These are phyloP conservation scores for Rubus idaeus DNA, from an alignment of 306 rosid genomes.

Conservation along the genomic window DNA sequence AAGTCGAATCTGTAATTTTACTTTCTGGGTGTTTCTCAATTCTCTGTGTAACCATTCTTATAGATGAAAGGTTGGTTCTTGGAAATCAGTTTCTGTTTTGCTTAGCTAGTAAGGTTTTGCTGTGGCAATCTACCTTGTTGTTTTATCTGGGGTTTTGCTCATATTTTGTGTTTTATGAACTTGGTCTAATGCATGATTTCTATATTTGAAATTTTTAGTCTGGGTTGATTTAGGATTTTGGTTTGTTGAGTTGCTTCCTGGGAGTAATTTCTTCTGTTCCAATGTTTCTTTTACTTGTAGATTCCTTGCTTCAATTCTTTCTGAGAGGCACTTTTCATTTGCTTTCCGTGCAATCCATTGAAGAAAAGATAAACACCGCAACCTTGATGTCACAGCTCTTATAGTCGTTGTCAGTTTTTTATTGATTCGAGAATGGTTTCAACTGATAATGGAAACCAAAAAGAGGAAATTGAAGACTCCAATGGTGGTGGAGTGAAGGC, in stretches of 20 bases:
- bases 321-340: neutral
- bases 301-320: conserved; percentile 20
- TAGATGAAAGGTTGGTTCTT: conserved; percentile 16
- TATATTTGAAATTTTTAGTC: neutral
- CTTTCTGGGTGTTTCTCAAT: neutral
- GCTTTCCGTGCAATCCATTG: neutral
- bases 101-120: neutral
- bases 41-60: neutral
- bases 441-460: conserved; percentile 42
- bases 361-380: conserved; percentile 5
- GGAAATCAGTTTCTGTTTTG: conserved; percentile 3
- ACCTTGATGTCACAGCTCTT: conserved; percentile 25
- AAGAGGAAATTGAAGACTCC: conserved; percentile 54
- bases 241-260: conserved; percentile 10
- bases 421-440: conserved; percentile 46
- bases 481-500: conserved; percentile 40
- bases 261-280: conserved; percentile 7
- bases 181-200: conserved; percentile 12
- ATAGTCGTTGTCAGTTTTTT: conserved; percentile 23
- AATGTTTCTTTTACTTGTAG: neutral
- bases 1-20: neutral
- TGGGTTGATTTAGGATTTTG: conserved; percentile 10
- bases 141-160: neutral
- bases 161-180: neutral
- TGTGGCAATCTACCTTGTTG: neutral